phyloP scores from a whole-genome alignment of 495 filamentous ascomycete species.

The Aspergillus sclerotiicarbonarius region DNA sequence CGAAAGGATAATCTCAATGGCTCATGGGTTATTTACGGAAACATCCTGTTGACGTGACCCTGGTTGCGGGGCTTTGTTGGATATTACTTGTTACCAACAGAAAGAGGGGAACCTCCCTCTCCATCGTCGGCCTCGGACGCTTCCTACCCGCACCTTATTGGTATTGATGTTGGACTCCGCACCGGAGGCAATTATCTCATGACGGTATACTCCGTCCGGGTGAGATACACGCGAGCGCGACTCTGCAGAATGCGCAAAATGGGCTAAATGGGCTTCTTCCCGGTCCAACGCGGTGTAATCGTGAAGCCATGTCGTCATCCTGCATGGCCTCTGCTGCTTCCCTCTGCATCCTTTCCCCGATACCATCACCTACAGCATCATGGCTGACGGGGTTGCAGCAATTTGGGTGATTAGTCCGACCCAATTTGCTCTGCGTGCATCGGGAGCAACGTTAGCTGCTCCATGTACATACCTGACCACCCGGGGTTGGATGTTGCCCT shows the following conservation, averaged over 20 bases:
- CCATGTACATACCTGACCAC: background rate
- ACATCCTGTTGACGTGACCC: background rate
- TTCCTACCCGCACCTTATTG: no score
- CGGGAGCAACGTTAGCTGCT: background rate
- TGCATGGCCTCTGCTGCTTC: constrained; percentile 10
- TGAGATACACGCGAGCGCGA: constrained; percentile 11
- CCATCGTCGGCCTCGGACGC: no score
- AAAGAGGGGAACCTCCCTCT: background rate
- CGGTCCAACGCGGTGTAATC: background rate
- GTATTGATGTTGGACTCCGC: background rate
- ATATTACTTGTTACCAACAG: background rate
- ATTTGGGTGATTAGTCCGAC: background rate
- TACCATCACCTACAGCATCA: background rate
- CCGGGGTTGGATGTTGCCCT: background rate
- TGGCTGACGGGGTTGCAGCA: background rate
- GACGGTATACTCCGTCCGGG: background rate
- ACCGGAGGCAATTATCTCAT: constrained; percentile 1
- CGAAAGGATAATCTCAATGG: background rate
- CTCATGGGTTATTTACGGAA: background rate
- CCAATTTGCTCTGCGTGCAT: background rate
- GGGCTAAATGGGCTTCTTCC: background rate
- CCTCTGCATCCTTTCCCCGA: background rate
- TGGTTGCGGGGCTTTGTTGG: background rate
- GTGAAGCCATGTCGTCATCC: constrained; percentile 28
- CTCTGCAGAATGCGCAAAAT: constrained; percentile 16